Percentiles rank a stretch among this genome's conserved stretches.
These are phyloP conservation scores for Saccharum officinarum DNA, from an alignment of 176 grass and related monocot genomes.

Conservation along the genomic window DNA sequence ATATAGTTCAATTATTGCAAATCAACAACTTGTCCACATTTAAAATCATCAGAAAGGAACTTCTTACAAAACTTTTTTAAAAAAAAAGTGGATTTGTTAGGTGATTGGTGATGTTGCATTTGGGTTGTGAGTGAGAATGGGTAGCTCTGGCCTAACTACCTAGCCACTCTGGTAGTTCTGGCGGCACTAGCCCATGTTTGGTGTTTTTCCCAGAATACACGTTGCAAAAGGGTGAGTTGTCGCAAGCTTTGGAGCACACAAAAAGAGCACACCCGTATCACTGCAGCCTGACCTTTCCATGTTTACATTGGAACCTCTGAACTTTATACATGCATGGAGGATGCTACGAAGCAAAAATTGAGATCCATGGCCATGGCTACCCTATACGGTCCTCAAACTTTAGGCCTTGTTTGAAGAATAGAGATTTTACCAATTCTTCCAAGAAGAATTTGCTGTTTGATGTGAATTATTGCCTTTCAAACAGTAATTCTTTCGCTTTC, in stretches of 20 bases:
- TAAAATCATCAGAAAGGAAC: too few species aligned
- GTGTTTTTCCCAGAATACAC: slow-evolving; percentile 32
- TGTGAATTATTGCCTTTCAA: background rate
- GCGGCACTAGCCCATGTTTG: slow-evolving; percentile 49
- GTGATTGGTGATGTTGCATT: background rate
- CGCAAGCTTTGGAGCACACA: slow-evolving; percentile 33
- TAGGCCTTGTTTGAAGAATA: background rate
- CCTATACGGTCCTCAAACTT: background rate
- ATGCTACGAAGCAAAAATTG: background rate
- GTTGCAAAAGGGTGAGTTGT: slow-evolving; percentile 34
- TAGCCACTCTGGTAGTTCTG: slow-evolving; percentile 21
- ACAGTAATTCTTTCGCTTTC: background rate
- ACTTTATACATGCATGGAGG: slow-evolving; percentile 13
- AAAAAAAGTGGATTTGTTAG: too few species aligned
- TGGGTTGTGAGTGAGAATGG: slow-evolving; percentile 10
- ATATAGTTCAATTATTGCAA: too few species aligned
- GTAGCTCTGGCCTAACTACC: slow-evolving; percentile 24
- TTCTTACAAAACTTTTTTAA: too few species aligned
- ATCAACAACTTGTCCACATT: too few species aligned
- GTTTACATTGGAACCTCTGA: slow-evolving; percentile 26
- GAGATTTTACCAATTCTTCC: background rate
- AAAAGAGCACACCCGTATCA: slow-evolving; percentile 25
- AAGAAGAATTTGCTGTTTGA: background rate
- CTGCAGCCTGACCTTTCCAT: slow-evolving; percentile 35
- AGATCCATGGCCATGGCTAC: background rate